phyloP scores from a whole-genome alignment of 805 yeast genomes.

The Candida ponderosae region DNA sequence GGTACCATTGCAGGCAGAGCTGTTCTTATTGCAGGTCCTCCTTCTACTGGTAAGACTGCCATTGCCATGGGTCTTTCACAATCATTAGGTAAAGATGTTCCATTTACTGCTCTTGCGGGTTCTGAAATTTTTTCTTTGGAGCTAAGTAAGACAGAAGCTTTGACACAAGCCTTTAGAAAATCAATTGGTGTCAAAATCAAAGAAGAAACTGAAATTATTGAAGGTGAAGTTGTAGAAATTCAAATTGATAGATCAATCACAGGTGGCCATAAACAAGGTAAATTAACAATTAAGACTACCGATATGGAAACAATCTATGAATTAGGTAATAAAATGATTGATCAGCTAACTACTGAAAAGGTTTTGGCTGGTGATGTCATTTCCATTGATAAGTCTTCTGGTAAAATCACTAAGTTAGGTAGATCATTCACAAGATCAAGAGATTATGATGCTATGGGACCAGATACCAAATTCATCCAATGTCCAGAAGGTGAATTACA shows the following conservation, averaged over 20 bases:
- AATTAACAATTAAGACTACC: conserved; percentile 92
- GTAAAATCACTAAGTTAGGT: conserved; percentile 90
- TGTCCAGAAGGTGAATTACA: conserved; percentile 99
- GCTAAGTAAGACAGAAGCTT: conserved; percentile 89
- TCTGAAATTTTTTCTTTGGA: conserved; percentile 90
- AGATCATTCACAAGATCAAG: conserved; percentile 93
- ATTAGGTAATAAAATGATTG: conserved; percentile 89
- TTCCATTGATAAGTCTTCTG: conserved; percentile 90
- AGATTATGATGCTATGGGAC: conserved; percentile 98
- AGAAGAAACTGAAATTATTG: conserved; percentile 95
- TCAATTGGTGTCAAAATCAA: conserved; percentile 92
- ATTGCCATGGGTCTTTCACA: conserved; percentile 90
- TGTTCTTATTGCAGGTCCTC: conserved; percentile 93
- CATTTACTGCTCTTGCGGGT: conserved; percentile 93
- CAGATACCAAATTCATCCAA: conserved; percentile 95
- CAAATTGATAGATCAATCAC: conserved; percentile 89
- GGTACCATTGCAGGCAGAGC: conserved; percentile 97
- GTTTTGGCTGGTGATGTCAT: conserved; percentile 96
- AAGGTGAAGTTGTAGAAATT: conserved; percentile 97
- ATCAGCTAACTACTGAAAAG: conserved; percentile 88
- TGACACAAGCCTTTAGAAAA: conserved; percentile 93
- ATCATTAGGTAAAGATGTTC: conserved; percentile 63
- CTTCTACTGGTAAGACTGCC: conserved; percentile 98
- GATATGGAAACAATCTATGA: conserved; percentile 99
- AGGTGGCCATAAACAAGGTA: conserved; percentile 98